Base-by-base conservation (phyloP, 2,329 filamentous ascomycete species). In the Emergomyces pasteurianus region DNA sequence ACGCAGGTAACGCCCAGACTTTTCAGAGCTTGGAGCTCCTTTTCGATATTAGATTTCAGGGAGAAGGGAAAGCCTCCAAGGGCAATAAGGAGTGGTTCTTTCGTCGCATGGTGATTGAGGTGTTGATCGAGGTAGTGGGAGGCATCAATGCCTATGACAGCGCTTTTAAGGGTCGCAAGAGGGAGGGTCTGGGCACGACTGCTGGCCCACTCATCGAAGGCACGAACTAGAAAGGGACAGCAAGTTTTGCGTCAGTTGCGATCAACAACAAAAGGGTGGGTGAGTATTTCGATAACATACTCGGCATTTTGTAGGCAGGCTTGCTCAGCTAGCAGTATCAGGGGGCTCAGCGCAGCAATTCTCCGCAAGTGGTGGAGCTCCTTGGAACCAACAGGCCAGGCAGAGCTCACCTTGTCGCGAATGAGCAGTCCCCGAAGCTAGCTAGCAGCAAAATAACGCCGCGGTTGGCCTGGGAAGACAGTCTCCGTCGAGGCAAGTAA, bases 11-110 rank as follows among this genome's bases (percentile, higher is more conserved):
- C 86, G 23, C 83, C 83, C 68, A 86, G 78, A 53, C 82, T 81
- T 63, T 84, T 83, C 80, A 94, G 90, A 62, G 80, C 79, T 63
- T 88, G 82, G 36, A 99, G 79, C 67, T 95, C 89, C 58, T 83
- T 81, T 71, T 89, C 84, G 64, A 99, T 87, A 69, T 88, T 87
- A 65, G 78, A 80, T 73, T 84, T 84, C 70, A 97, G 81, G 59
- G 88, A 88, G 63, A 89, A 85, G 2, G 92, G 94, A 63, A 92
- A 82, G 61, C 94, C 94, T 57, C 92, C 94, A 55, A 97, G 83
- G 26, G 94, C 94, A 60, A 91, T 86, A 40, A 97, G 83, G 40
- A 99, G 85, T 49, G 92, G 92, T 74, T 99, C 94, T 70, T 89
- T 87, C 53, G 84, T 86, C 34, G 85, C 83, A 50, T 82, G 74